phyloP scores from a whole-genome alignment of 1,139 yeast genomes.

The Yamadazyma blattariae region DNA sequence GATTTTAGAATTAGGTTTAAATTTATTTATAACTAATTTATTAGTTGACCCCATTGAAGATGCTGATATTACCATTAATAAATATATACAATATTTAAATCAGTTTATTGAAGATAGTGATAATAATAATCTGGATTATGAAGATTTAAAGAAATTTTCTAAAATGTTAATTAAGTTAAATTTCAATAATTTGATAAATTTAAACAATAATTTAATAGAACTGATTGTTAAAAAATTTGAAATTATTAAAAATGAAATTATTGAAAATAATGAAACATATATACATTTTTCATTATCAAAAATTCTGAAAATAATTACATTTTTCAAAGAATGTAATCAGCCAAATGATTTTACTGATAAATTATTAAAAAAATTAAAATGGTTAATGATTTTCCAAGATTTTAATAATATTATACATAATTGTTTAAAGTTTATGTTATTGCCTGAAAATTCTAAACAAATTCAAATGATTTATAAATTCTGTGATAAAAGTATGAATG shows the following conservation, averaged over 20 bases:
- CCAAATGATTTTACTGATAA: constrained; percentile 17
- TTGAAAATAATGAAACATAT: constrained; percentile 16
- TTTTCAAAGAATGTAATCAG: constrained; percentile 24
- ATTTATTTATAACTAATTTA: constrained; percentile 18
- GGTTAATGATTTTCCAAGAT: constrained; percentile 30
- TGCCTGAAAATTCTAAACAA: constrained; percentile 13
- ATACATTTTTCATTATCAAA: constrained; percentile 14
- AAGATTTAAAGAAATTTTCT: constrained; percentile 15
- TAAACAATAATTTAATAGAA: constrained; percentile 17
- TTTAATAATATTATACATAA: constrained; percentile 18
- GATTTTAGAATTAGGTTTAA: constrained; percentile 24
- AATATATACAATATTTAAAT: constrained; percentile 10
- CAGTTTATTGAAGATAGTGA: constrained; percentile 8
- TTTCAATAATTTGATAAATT: constrained; percentile 15
- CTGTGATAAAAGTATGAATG: constrained; percentile 16
- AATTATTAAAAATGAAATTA: constrained; percentile 18
- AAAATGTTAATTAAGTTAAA: constrained; percentile 21
- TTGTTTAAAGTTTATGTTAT: constrained; percentile 20
- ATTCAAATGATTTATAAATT: constrained; percentile 18
- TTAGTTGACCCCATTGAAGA: constrained; percentile 10
- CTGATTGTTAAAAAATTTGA: constrained; percentile 18
- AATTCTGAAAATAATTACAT: constrained; percentile 18
- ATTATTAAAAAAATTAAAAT: constrained; percentile 23
- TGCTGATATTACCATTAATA: constrained; percentile 4
- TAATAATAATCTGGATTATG: not conserved